phyloP scores from a whole-genome alignment of 495 filamentous ascomycete species.

The Gamarada debralockiae region DNA sequence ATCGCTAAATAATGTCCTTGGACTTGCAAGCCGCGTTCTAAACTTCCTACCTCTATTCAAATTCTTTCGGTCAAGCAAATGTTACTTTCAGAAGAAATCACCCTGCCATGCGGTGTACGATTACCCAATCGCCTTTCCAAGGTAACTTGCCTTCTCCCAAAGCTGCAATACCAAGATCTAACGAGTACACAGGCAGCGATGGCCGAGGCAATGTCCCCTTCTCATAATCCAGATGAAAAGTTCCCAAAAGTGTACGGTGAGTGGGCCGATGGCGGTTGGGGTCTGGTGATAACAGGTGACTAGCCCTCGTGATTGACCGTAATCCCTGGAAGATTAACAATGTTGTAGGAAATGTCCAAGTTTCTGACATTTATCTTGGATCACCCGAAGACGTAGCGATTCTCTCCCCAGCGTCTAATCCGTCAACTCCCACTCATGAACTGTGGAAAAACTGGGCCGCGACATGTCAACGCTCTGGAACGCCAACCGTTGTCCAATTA shows the following conservation, averaged over 20 bases:
- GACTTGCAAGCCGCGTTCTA: too few relatives aligned
- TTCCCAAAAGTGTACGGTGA: slow-evolving; percentile 39
- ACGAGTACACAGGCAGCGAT: slow-evolving; percentile 46
- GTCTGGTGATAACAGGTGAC: slow-evolving; percentile 44
- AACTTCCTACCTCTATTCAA: too few relatives aligned
- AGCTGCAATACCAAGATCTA: slow-evolving; percentile 9
- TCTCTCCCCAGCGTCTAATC: background rate
- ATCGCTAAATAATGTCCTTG: too few relatives aligned
- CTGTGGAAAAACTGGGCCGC: slow-evolving; percentile 46
- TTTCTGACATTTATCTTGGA: slow-evolving; percentile 45
- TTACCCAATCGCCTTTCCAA: slow-evolving; percentile 51
- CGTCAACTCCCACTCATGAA: slow-evolving; percentile 24
- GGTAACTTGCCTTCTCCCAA: slow-evolving; percentile 26
- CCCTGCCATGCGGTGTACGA: slow-evolving; percentile 46
- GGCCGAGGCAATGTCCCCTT: slow-evolving; percentile 46
- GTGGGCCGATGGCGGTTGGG: slow-evolving; percentile 51
- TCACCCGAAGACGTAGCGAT: slow-evolving; percentile 31
- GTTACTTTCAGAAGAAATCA: slow-evolving; percentile 38
- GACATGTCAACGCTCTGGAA: slow-evolving; percentile 39
- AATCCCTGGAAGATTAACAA: background rate
- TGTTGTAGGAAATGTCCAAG: slow-evolving; percentile 46
- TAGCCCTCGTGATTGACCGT: slow-evolving; percentile 30
- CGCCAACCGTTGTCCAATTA: slow-evolving; percentile 51
- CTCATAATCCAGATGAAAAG: slow-evolving; percentile 51
- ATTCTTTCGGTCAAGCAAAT: too few relatives aligned